These are phyloP conservation scores for Setomelanomma holmii DNA, from an alignment of 2,329 filamentous ascomycete species.

Conservation along the genomic window DNA sequence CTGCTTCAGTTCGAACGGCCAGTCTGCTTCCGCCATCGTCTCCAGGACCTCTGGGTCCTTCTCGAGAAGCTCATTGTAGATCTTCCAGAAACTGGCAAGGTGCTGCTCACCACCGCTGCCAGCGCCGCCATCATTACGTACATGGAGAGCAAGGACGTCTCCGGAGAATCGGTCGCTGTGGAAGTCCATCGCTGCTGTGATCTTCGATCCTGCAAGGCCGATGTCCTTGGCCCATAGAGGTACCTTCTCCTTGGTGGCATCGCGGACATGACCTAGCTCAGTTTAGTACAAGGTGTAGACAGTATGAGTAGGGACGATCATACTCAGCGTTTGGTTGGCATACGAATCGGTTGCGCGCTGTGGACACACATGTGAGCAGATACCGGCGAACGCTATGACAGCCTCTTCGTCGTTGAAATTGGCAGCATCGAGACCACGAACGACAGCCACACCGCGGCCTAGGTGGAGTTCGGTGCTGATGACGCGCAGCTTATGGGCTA, in stretches of 20 bases:
- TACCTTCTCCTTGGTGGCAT: constrained; percentile 43
- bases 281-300: background rate
- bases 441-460: constrained; percentile 37
- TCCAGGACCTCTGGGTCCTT: constrained; percentile 43
- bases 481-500: constrained; percentile 32
- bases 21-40: constrained; percentile 42
- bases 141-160: constrained; percentile 45
- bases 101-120: constrained; percentile 43
- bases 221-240: constrained; percentile 42
- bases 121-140: constrained; percentile 41
- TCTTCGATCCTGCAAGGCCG: constrained; percentile 48
- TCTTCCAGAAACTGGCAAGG: constrained; percentile 41
- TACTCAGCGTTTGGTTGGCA: constrained; percentile 47
- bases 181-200: constrained; percentile 47
- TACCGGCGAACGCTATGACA: constrained; percentile 45
- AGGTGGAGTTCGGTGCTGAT: constrained; percentile 40
- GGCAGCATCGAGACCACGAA: constrained; percentile 42
- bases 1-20: constrained; percentile 49
- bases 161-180: constrained; percentile 49
- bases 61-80: constrained; percentile 46
- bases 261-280: constrained; percentile 40
- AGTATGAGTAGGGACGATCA: constrained; percentile 1
- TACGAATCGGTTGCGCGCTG: constrained; percentile 46
- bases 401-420: constrained; percentile 47
- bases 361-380: constrained; percentile 40